Percentiles rank a stretch among this genome's conserved stretches.
phyloP scores from a whole-genome alignment of 2,329 filamentous ascomycete genomes.

The Chaetomiaceae sp. region DNA sequence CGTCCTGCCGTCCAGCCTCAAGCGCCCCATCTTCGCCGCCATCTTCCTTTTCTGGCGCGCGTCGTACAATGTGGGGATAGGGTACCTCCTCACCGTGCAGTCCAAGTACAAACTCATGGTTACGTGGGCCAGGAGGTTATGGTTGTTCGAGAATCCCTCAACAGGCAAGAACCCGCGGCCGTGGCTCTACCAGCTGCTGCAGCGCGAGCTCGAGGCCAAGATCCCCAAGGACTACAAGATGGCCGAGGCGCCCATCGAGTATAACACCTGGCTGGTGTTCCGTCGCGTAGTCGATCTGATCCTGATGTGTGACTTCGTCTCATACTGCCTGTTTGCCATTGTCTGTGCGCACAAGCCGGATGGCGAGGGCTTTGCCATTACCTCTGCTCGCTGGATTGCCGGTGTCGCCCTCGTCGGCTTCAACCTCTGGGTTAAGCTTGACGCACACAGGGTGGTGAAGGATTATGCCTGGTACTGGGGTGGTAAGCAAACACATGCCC shows the following conservation, averaged over 20 bases:
- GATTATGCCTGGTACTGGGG: constrained; percentile 99
- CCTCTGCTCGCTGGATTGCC: constrained; percentile 66
- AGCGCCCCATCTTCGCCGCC: constrained; percentile 70
- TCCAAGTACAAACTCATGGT: constrained; percentile 83
- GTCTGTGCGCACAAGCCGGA: constrained; percentile 72
- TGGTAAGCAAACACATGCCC: constrained; percentile 19
- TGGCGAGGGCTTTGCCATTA: constrained; percentile 64
- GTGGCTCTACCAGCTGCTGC: constrained; percentile 74
- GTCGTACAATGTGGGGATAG: constrained; percentile 91
- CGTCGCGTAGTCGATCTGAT: constrained; percentile 93
- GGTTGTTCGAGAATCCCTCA: constrained; percentile 76
- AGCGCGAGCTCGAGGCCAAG: constrained; percentile 87
- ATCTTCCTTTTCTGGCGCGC: constrained; percentile 90
- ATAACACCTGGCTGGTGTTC: constrained; percentile 98
- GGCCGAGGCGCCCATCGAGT: constrained; percentile 88
- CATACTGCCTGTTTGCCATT: constrained; percentile 92
- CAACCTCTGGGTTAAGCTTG: constrained; percentile 97
- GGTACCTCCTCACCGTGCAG: constrained; percentile 79
- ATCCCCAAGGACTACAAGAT: constrained; percentile 92
- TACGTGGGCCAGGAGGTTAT: constrained; percentile 78
- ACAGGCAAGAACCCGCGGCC: constrained; percentile 79
- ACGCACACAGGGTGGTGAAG: constrained; percentile 95
- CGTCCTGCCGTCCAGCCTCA: constrained; percentile 60
- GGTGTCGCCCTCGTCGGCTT: constrained; percentile 79
- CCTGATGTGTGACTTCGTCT: constrained; percentile 97